phyloP scores from a whole-genome alignment of 441 rosid species.

The Gossypium gossypioides region DNA sequence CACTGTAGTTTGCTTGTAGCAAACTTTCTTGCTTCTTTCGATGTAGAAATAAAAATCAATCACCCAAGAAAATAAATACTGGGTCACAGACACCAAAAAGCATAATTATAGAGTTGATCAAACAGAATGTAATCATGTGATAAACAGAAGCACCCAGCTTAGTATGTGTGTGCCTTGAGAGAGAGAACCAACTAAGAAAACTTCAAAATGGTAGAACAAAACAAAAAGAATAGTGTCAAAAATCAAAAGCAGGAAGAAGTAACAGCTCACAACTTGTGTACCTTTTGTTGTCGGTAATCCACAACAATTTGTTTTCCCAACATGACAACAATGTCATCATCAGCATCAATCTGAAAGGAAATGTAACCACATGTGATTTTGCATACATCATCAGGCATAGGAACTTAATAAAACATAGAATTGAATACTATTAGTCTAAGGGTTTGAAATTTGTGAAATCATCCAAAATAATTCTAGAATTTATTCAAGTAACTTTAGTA shows the following conservation, averaged over 20 bases:
- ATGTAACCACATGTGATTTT: background rate
- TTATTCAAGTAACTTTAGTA: background rate
- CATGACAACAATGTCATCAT: constrained; percentile 55
- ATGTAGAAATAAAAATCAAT: too few relatives aligned
- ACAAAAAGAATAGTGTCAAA: background rate
- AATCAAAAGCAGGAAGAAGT: background rate
- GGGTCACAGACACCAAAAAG: background rate
- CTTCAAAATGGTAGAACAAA: constrained; percentile 1
- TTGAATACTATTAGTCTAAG: background rate
- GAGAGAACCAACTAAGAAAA: background rate
- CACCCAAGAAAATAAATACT: background rate
- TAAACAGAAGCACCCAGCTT: background rate
- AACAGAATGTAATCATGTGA: background rate
- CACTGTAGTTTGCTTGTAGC: background rate
- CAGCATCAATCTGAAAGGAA: constrained; percentile 66
- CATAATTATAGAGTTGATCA: background rate
- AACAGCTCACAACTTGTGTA: constrained; percentile 16
- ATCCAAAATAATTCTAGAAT: background rate
- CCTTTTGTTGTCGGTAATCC: constrained; percentile 79
- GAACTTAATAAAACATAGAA: background rate
- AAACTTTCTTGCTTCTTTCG: background rate
- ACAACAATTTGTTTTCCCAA: constrained; percentile 64
- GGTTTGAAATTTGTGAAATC: background rate
- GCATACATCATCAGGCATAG: background rate
- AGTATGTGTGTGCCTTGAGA: background rate